phyloP scores from a whole-genome alignment of 306 rosid genomes.

The Rosa multiflora region DNA sequence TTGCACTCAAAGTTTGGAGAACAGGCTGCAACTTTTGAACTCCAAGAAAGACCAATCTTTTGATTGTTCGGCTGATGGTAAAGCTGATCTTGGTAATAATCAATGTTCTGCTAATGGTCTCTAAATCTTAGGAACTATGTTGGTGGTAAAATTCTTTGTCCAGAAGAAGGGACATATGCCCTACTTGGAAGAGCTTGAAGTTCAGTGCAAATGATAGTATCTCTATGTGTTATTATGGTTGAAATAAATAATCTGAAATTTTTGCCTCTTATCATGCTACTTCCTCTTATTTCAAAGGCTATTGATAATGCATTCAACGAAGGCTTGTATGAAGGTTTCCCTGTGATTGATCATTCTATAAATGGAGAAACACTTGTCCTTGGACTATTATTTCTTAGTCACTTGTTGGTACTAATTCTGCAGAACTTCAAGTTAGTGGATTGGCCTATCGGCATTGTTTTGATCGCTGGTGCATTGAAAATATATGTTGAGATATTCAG shows the following conservation, averaged over 20 bases:
- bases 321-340: constrained; percentile 68
- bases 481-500: too few relatives aligned
- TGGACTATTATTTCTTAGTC: too few relatives aligned
- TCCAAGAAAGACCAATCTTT: constrained; percentile 62
- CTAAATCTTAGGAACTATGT: constrained; percentile 28
- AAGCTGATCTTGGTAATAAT: constrained; percentile 48
- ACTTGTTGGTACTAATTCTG: too few relatives aligned
- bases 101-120: constrained; percentile 32
- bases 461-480: too few relatives aligned
- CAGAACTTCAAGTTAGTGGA: too few relatives aligned
- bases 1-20: constrained; percentile 37
- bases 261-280: constrained; percentile 88
- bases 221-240: constrained; percentile 93
- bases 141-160: constrained; percentile 32
- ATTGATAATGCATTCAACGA: constrained; percentile 69
- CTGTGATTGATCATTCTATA: too few relatives aligned
- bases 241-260: constrained; percentile 86
- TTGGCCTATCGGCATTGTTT: too few relatives aligned
- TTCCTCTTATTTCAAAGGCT: constrained; percentile 95
- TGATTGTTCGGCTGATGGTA: constrained; percentile 61
- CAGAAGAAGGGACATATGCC: too few relatives aligned
- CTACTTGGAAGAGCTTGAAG: constrained; percentile 89
- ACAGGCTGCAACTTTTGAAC: constrained; percentile 44
- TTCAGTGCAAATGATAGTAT: constrained; percentile 93
- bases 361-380: too few relatives aligned